Base-by-base conservation (phyloP, 768 basidiomycete genomes). In the Hygrophorus russula region DNA sequence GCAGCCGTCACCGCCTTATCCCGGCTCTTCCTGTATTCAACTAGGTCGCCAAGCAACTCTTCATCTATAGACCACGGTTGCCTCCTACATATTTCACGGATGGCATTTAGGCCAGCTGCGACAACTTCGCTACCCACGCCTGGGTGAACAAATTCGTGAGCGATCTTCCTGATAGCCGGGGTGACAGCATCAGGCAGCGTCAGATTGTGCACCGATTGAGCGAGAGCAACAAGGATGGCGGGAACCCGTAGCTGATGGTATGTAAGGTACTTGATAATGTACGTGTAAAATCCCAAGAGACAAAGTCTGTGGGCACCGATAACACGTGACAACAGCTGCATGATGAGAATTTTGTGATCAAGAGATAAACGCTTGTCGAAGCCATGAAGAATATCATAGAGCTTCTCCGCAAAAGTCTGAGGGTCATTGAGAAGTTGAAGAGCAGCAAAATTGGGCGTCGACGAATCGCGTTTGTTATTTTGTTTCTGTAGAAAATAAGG, bases 21-120 rank as follows among this genome's bases (percentile, higher is more conserved):
- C 53, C 82, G 78, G 53, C 90, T 93, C 67, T 96, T 98, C 57
- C 82, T 72, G 60, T 99, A 99, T 62, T 91, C 93, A 41, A 98
- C 76, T 49, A 99, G 61, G 63, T 99, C 96, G 2, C 84, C 80
- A 4, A 99, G 67, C 18, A 97, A 61, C 54, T 97, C 94, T 51
- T 90, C 89, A 51, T 94, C 90, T 84, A 99, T 97, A 42, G 86
- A 80, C 89, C 91, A 93, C 3, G 94, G 90, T 57, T 99, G 96
- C 31, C 94, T 63, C 27, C 86, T 63, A 59, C 91, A 96, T n/a
- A 99, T 77, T 59, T 98, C 94, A 24, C 92, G 73, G 33, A 99
- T 90, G 12, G 89, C 76, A 60, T 99, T 99, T 49, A 99, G 66
- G n/a, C 96, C 96, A 0, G 94, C 96, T 1, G 93, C 81, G 48